A percentile compares a stretch with the other conserved stretches of the same genome.
phyloP scores from a whole-genome alignment of 2,329 filamentous ascomycete genomes.

The Graphilbum fragrans region DNA sequence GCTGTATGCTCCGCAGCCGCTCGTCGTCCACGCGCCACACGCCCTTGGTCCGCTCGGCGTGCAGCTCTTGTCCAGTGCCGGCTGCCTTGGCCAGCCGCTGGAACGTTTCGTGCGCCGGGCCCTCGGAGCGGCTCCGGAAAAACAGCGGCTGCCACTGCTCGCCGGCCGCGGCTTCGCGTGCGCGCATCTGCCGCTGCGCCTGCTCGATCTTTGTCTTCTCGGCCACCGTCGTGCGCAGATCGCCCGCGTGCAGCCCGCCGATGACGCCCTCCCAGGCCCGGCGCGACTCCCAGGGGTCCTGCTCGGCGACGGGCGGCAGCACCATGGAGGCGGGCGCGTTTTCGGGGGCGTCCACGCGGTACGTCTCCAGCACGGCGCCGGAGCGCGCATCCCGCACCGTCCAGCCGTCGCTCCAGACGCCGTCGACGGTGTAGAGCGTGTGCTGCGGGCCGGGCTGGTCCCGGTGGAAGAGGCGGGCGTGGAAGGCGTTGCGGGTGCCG shows the following conservation, averaged over 20 bases:
- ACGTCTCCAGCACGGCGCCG: conserved; percentile 22
- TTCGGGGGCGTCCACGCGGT: conserved; percentile 21
- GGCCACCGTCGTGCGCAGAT: conserved; percentile 57
- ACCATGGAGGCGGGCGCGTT: conserved; percentile 21
- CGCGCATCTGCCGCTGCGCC: conserved; percentile 63
- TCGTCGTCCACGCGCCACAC: conserved; percentile 23
- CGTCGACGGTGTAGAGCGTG: conserved; percentile 25
- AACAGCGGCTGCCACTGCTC: conserved; percentile 28
- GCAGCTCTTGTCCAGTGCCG: conserved; percentile 15
- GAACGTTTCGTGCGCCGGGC: conserved; percentile 18
- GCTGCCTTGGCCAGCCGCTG: conserved; percentile 17
- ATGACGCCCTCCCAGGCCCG: conserved; percentile 72
- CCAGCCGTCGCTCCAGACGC: conserved; percentile 31
- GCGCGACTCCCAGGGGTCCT: conserved; percentile 71
- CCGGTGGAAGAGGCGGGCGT: conserved; percentile 27
- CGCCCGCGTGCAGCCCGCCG: conserved; percentile 55
- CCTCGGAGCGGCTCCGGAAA: conserved; percentile 16
- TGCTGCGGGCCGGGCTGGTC: conserved; percentile 19
- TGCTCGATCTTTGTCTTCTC: conserved; percentile 78
- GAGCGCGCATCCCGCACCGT: conserved; percentile 16
- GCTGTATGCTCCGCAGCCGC: conserved; percentile 12
- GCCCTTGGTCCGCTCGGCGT: conserved; percentile 23
- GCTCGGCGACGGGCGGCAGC: conserved; percentile 45
- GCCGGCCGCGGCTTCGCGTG: conserved; percentile 45
- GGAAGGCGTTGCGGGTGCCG: conserved; percentile 33